Conservation (phyloP, 306 rosid genomes). For the Cucumis cinereus region DNA sequence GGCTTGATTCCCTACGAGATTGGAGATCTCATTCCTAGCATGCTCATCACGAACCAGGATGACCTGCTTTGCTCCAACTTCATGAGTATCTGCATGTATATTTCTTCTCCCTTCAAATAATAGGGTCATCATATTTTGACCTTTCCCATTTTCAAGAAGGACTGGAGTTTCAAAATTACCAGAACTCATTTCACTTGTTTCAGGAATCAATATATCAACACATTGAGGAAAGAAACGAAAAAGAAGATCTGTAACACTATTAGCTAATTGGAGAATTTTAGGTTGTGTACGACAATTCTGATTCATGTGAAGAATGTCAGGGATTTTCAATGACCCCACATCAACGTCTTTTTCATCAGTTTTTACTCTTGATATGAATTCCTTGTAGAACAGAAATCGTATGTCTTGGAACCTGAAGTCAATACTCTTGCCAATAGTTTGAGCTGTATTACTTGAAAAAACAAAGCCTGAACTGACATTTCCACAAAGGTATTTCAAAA, state of each 20-base stretch:
- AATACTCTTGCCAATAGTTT: slow-evolving; percentile 47
- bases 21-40: slow-evolving; percentile 24
- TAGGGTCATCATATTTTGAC: slow-evolving; percentile 26
- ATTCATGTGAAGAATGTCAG: slow-evolving; percentile 18
- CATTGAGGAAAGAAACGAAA: slow-evolving; percentile 25
- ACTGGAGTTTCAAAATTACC: slow-evolving; percentile 40
- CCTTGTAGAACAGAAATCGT: slow-evolving; percentile 19
- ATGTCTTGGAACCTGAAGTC: slow-evolving; percentile 56
- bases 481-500: slow-evolving; percentile 21
- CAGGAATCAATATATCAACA: slow-evolving; percentile 19
- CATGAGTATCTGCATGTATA: slow-evolving; percentile 22
- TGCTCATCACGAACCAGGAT: slow-evolving; percentile 55
- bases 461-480: slow-evolving; percentile 19
- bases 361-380: slow-evolving; percentile 13
- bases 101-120: slow-evolving; percentile 32
- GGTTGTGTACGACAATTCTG: slow-evolving; percentile 37
- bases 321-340: neutral
- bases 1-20: slow-evolving; percentile 32
- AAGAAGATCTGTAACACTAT: slow-evolving; percentile 43
- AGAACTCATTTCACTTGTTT: slow-evolving; percentile 12
- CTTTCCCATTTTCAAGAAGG: slow-evolving; percentile 27
- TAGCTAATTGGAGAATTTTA: slow-evolving; percentile 25
- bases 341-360: neutral
- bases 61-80: slow-evolving; percentile 66
- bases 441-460: slow-evolving; percentile 25